Evolutionary conservation across 2,329 filamentous ascomycete genomes (phyloP).

Genomic region (Trichoderma semiorbis): DNA sequence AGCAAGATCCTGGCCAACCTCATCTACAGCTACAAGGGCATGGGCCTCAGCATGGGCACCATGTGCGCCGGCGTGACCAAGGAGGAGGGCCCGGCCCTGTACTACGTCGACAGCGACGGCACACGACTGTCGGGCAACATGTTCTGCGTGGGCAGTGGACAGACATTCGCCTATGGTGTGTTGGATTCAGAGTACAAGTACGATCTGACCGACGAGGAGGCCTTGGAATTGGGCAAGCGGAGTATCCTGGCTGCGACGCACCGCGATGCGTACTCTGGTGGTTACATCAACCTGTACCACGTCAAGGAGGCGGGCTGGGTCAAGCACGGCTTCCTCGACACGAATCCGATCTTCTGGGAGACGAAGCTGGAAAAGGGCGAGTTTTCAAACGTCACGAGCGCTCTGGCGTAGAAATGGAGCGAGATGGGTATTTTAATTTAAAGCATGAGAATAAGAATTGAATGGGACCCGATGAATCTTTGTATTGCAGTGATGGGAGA

Average conservation of each 20-base stretch:
- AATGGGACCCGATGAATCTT: neutral
- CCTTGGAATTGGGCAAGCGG: constrained; percentile 82
- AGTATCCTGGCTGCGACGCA: constrained; percentile 96
- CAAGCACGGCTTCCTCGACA: constrained; percentile 97
- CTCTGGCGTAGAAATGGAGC: constrained; percentile 47
- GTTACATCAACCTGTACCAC: constrained; percentile 98
- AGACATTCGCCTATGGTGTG: constrained; percentile 98
- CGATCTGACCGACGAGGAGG: constrained; percentile 81
- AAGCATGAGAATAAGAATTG: neutral
- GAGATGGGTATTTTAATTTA: neutral
- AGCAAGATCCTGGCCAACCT: constrained; percentile 98
- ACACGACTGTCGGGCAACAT: constrained; percentile 89
- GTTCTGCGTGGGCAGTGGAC: constrained; percentile 96
- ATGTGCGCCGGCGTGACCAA: constrained; percentile 98
- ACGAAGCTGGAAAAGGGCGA: constrained; percentile 98
- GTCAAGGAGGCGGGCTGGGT: constrained; percentile 99
- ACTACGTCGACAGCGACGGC: constrained; percentile 96
- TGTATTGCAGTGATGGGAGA: neutral
- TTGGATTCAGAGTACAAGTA: constrained; percentile 93
- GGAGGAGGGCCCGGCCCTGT: constrained; percentile 92
- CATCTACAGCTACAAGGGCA: constrained; percentile 98
- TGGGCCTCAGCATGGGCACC: constrained; percentile 98
- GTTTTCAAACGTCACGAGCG: constrained; percentile 90
- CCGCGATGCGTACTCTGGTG: constrained; percentile 96
- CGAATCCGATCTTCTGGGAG: constrained; percentile 99